Evolutionary conservation across 2,329 filamentous ascomycete species (phyloP).

Genomic region (Penicillium brasilianum): DNA sequence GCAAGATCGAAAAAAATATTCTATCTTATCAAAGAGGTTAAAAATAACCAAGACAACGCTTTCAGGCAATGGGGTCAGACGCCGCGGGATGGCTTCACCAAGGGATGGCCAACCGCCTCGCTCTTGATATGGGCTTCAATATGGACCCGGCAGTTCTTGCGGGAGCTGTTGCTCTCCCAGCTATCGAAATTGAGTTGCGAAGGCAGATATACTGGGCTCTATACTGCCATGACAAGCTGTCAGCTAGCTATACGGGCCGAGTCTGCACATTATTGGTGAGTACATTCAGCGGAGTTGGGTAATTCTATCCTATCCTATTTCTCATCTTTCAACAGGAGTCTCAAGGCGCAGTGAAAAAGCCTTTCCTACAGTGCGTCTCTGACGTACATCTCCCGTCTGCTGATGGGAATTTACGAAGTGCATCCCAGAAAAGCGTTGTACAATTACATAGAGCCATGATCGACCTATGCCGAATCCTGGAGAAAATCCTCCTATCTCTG

Average conservation of each 20-base stretch:
- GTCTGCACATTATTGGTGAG: constrained; percentile 45
- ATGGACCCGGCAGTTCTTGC: constrained; percentile 38
- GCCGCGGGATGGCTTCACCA: constrained; percentile 45
- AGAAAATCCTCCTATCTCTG: constrained; percentile 40
- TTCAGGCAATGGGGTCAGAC: constrained; percentile 42
- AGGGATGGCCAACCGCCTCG: constrained; percentile 45
- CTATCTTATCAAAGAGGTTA: no score
- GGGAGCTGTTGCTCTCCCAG: constrained; percentile 31
- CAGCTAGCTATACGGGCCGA: constrained; percentile 43
- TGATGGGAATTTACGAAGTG: constrained; percentile 23
- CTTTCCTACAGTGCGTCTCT: constrained; percentile 23
- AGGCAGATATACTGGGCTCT: constrained; percentile 46
- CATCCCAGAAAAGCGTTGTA: constrained; percentile 24
- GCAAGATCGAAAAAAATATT: constrained; percentile 8
- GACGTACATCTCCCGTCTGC: constrained; percentile 19
- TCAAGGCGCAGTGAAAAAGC: constrained; percentile 39
- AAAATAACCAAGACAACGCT: no score
- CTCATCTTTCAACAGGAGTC: constrained; percentile 30
- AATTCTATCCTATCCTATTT: background rate
- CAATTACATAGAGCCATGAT: constrained; percentile 36
- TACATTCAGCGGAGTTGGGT: background rate
- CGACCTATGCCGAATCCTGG: constrained; percentile 36
- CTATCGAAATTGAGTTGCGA: constrained; percentile 39
- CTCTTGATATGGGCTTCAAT: constrained; percentile 47
- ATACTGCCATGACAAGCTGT: constrained; percentile 44